Conservation (phyloP, 306 rosid genomes). For the Mimosa pudica region DNA sequence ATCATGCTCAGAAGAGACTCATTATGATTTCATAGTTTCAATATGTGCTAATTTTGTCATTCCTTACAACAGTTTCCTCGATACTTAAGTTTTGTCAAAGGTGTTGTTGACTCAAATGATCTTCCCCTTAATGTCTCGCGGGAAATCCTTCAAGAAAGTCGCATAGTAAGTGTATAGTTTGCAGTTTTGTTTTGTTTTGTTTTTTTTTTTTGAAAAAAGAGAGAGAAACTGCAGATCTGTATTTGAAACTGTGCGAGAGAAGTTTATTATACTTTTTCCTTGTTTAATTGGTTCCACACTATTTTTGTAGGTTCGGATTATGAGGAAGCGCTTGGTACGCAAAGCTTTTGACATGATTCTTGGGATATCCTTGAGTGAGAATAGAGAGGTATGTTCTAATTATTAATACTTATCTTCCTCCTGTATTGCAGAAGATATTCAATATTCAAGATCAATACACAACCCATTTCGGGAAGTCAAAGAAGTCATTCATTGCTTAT, state of each 20-base stretch:
- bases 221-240: neutral
- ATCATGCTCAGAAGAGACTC: conserved; percentile 9
- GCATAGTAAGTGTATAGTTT: conserved; percentile 61
- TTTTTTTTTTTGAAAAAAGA: neutral
- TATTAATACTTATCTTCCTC: conserved; percentile 16
- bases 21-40: conserved; percentile 13
- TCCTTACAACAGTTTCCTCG: conserved; percentile 77
- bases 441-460: neutral
- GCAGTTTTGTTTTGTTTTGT: neutral
- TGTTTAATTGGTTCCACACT: conserved; percentile 23
- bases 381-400: conserved; percentile 64
- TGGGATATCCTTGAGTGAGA: conserved; percentile 93
- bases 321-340: conserved; percentile 92
- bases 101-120: conserved; percentile 95
- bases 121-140: conserved; percentile 99
- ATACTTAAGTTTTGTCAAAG: conserved; percentile 91
- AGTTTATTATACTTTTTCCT: conserved; percentile 1
- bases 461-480: neutral
- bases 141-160: conserved; percentile 98
- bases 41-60: conserved; percentile 27
- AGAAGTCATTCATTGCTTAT: neutral
- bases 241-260: conserved; percentile 6
- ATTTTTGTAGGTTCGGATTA: conserved; percentile 80
- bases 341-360: conserved; percentile 97
- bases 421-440: neutral